These are phyloP conservation scores for Penstemon barbatus DNA, from an alignment of 257 asterid genomes.

Conservation along the genomic window DNA sequence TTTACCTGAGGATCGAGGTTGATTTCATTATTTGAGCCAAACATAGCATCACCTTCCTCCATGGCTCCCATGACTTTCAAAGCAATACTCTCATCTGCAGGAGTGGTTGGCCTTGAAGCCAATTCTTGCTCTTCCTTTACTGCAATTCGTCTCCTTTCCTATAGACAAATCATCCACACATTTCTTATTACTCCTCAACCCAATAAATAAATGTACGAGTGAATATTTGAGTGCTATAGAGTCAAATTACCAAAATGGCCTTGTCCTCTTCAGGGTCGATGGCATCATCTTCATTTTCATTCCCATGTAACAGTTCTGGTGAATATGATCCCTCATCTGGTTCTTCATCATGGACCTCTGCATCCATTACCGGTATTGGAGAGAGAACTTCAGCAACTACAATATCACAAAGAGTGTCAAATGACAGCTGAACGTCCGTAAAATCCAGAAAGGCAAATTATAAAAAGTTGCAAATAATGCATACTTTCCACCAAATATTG, in stretches of 20 bases:
- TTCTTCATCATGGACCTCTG: conserved; percentile 52
- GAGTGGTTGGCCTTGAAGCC: conserved; percentile 56
- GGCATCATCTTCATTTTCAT: conserved; percentile 77
- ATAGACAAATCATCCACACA: too few relatives aligned
- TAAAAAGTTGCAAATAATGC: background rate
- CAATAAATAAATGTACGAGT: background rate
- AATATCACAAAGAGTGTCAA: conserved; percentile 19
- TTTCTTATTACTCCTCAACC: too few relatives aligned
- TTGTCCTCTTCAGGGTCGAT: conserved; percentile 86
- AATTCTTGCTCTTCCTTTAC: conserved; percentile 42
- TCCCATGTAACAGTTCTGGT: conserved; percentile 67
- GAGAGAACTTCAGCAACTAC: conserved; percentile 43
- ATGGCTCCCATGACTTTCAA: conserved; percentile 78
- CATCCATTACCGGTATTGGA: conserved; percentile 52
- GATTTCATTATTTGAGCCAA: conserved; percentile 74
- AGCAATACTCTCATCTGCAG: conserved; percentile 68
- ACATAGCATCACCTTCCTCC: conserved; percentile 82
- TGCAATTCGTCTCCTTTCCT: conserved; percentile 69
- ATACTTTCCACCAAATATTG: conserved; percentile 45
- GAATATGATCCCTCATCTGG: conserved; percentile 71
- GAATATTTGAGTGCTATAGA: background rate
- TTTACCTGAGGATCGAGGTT: conserved; percentile 61
- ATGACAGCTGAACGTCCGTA: conserved; percentile 19
- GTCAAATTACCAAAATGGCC: conserved; percentile 58
- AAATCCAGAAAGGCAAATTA: conserved; percentile 15